Evolutionary conservation across 345 rosid species (phyloP).

Genomic region (Conringia planisiliqua): DNA sequence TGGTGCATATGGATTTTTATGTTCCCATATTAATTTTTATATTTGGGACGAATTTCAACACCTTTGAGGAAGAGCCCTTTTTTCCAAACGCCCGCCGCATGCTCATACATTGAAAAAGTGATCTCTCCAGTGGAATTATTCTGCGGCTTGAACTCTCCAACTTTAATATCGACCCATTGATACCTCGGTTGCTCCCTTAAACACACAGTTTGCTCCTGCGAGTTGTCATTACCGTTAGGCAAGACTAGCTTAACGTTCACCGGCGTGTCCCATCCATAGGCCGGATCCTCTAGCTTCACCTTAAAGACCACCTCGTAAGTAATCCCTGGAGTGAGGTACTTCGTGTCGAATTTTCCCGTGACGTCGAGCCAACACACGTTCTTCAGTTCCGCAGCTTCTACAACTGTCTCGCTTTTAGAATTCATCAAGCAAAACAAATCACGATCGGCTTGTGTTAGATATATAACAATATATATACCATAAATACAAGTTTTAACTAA

Average conservation of each 20-base stretch:
- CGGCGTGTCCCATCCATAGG: conserved; percentile 55
- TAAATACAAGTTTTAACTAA: background rate
- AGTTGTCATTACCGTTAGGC: conserved; percentile 37
- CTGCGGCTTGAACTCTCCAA: conserved; percentile 39
- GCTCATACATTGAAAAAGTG: conserved; percentile 52
- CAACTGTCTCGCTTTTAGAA: background rate
- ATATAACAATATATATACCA: background rate
- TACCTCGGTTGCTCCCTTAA: conserved; percentile 33
- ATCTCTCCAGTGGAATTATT: conserved; percentile 36
- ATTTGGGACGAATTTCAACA: conserved; percentile 44
- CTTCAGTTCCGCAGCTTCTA: conserved; percentile 47
- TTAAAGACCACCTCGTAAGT: conserved; percentile 45
- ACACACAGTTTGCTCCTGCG: conserved; percentile 33
- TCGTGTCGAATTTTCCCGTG: conserved; percentile 38
- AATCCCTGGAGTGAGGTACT: conserved; percentile 49
- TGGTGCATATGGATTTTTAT: background rate
- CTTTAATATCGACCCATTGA: conserved; percentile 52
- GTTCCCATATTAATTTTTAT: background rate
- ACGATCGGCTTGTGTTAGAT: no score
- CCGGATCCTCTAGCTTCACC: conserved; percentile 43
- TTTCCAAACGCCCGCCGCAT: conserved; percentile 52
- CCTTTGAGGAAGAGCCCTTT: conserved; percentile 61
- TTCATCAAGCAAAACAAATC: background rate
- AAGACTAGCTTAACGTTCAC: conserved; percentile 45
- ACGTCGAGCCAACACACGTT: conserved; percentile 65